phyloP scores from a whole-genome alignment of 768 basidiomycete species.

The Coprinopsis strossmayeri region DNA sequence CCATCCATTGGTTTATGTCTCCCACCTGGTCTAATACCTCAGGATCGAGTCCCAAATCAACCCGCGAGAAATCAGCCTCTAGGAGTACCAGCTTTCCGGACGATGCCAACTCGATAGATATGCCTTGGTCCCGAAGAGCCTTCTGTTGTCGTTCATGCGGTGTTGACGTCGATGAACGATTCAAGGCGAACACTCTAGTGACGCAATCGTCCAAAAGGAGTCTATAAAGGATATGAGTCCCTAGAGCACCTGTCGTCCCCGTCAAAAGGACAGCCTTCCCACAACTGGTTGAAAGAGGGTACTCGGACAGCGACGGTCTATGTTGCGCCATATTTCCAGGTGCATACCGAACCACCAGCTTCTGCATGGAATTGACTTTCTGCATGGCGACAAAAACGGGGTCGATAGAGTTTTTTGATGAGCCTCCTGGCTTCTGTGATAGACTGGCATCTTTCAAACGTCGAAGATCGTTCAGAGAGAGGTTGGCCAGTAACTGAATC shows the following conservation, averaged over 20 bases:
- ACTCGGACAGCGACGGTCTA: not conserved
- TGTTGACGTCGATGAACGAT: not conserved
- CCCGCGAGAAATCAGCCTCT: not conserved
- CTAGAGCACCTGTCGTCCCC: constrained; percentile 11
- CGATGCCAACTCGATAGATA: not conserved
- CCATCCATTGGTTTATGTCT: not conserved
- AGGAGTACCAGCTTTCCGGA: not conserved
- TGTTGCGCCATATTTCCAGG: not conserved
- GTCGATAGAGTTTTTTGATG: too few species aligned
- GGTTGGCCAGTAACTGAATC: constrained; percentile 28
- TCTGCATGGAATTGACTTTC: not conserved
- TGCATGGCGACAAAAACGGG: too few species aligned
- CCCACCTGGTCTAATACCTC: not conserved
- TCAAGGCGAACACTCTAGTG: not conserved
- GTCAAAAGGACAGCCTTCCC: constrained; percentile 4
- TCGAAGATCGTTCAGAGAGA: constrained; percentile 23
- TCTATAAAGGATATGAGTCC: constrained; percentile 1
- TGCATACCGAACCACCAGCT: not conserved
- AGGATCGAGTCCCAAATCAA: not conserved
- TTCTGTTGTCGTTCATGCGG: not conserved
- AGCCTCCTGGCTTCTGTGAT: not conserved
- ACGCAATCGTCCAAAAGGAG: not conserved
- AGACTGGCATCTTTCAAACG: constrained; percentile 8
- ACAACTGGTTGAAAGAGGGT: too few species aligned
- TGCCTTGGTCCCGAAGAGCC: not conserved